phyloP scores from a whole-genome alignment of 345 rosid species.

The Populus ilicifolia region DNA sequence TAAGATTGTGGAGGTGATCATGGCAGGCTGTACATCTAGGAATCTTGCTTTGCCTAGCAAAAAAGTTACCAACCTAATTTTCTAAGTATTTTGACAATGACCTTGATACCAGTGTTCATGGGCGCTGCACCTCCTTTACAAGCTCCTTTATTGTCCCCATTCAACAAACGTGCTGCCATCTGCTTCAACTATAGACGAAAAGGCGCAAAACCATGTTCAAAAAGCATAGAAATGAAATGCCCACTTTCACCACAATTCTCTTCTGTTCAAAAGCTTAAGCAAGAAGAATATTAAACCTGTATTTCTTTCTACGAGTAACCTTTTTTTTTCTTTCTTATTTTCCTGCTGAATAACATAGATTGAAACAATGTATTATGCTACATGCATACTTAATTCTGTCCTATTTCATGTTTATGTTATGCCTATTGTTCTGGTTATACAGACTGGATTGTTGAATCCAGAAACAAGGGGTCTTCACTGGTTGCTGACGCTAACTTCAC shows the following conservation, averaged over 20 bases:
- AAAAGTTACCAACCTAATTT: neutral
- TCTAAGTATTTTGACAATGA: neutral
- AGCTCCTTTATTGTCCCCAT: conserved; percentile 4
- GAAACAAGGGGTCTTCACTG: neutral
- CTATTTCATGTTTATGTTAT: neutral
- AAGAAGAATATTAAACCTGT: neutral
- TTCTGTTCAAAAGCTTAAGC: neutral
- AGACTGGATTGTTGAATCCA: neutral
- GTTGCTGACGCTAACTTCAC: neutral
- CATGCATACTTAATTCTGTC: neutral
- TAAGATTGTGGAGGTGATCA: neutral
- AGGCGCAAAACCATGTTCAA: neutral
- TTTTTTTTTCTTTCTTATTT: neutral
- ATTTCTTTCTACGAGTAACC: neutral
- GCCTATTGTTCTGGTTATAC: neutral
- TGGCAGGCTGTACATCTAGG: neutral
- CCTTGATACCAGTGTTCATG: neutral
- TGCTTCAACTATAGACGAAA: conserved; percentile 22
- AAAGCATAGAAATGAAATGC: neutral
- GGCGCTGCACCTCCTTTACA: conserved; percentile 1
- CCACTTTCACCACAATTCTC: neutral
- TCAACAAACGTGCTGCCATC: conserved; percentile 13
- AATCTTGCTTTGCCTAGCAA: neutral
- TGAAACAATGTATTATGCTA: neutral
- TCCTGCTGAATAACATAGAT: neutral